These are phyloP conservation scores for Bonia amplexicaulis DNA, from an alignment of 176 grass and related monocot species.

Conservation along the genomic window DNA sequence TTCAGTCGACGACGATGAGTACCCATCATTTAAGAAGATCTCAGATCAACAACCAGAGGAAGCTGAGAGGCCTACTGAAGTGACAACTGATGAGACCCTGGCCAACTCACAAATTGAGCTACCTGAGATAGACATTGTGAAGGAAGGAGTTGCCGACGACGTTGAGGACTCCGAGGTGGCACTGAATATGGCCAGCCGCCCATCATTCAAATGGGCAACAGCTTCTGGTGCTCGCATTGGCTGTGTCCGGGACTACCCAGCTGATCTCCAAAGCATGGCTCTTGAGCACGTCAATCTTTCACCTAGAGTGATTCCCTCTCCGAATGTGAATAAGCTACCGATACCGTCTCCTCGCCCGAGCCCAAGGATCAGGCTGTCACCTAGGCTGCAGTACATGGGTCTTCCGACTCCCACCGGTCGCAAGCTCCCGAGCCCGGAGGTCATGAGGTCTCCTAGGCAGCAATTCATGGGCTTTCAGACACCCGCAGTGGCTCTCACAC, in stretches of 20 bases:
- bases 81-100: background rate
- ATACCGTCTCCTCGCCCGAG: slow-evolving; percentile 83
- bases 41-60: background rate
- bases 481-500: slow-evolving; percentile 54
- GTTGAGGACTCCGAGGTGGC: background rate
- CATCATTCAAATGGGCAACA: slow-evolving; percentile 73
- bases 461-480: slow-evolving; percentile 60
- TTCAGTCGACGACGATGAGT: slow-evolving; percentile 83
- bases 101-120: background rate
- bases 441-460: slow-evolving; percentile 34
- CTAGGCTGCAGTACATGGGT: slow-evolving; percentile 71
- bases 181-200: slow-evolving; percentile 4
- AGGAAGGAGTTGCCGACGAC: background rate
- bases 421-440: slow-evolving; percentile 28
- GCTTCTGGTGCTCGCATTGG: slow-evolving; percentile 61
- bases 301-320: slow-evolving; percentile 50
- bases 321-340: slow-evolving; percentile 36
- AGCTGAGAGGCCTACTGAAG: slow-evolving; percentile 3
- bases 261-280: slow-evolving; percentile 66
- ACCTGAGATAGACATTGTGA: slow-evolving; percentile 28
- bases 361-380: slow-evolving; percentile 63
- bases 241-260: slow-evolving; percentile 74
- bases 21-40: slow-evolving; percentile 33
- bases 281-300: slow-evolving; percentile 95
- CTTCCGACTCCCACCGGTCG: slow-evolving; percentile 40